These are phyloP conservation scores for Tetradesmus obliquus DNA, from an alignment of 139 green algal genomes.

Conservation along the genomic window DNA sequence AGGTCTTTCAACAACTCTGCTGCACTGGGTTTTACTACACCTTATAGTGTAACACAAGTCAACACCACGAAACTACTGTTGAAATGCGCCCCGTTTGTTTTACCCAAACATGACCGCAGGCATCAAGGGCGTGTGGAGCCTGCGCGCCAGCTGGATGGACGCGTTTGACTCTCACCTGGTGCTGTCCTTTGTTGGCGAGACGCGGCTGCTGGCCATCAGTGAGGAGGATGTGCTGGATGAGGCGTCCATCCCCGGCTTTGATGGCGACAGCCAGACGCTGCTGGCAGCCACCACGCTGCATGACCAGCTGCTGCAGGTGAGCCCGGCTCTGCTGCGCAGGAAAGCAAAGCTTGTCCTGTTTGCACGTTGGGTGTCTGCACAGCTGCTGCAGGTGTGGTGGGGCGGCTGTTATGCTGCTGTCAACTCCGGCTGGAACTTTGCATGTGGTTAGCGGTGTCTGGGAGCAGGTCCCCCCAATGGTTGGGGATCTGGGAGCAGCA, in stretches of 20 bases:
- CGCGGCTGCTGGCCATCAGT: conserved; percentile 88
- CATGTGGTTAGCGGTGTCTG: too few relatives aligned
- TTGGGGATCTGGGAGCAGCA: background rate
- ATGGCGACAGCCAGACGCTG: conserved; percentile 84
- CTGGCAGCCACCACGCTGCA: conserved; percentile 83
- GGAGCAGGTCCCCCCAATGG: background rate
- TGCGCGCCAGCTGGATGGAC: conserved; percentile 72
- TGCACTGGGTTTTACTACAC: too few relatives aligned
- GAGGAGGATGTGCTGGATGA: conserved; percentile 88
- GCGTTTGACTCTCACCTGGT: conserved; percentile 91
- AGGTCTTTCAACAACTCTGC: too few relatives aligned
- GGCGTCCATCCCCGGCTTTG: conserved; percentile 86
- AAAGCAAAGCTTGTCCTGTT: background rate
- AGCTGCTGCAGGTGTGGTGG: background rate
- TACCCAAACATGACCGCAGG: conserved; percentile 3
- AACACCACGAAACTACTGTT: too few relatives aligned
- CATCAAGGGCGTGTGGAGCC: conserved; percentile 89
- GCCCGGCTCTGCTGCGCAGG: background rate
- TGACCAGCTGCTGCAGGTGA: conserved; percentile 88
- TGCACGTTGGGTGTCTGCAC: too few relatives aligned
- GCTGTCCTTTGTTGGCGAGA: conserved; percentile 94
- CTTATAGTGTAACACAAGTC: too few relatives aligned
- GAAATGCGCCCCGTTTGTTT: background rate
- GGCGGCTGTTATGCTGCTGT: too few relatives aligned
- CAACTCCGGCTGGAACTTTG: too few relatives aligned